Conservation (phyloP, 2,329 filamentous ascomycete species). For the Chalaropsis ovoidea region DNA sequence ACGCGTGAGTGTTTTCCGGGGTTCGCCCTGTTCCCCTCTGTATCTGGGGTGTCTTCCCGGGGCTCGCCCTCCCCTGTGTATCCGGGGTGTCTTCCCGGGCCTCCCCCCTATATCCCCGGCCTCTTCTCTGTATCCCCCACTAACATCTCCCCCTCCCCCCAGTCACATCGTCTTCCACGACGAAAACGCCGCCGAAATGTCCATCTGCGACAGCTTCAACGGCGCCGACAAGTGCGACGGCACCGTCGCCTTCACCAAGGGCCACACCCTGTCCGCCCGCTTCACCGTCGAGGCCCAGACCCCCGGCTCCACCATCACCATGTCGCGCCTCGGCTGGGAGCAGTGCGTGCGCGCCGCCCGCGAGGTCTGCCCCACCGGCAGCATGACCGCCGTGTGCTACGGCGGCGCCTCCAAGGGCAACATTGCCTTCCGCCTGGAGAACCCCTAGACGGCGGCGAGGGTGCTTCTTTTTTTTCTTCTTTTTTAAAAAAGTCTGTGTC, state of each 20-base stretch:
- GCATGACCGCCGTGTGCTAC: slow-evolving; percentile 38
- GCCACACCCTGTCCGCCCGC: slow-evolving; percentile 39
- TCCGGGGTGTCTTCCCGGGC: no score
- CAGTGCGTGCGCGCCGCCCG: slow-evolving; percentile 45
- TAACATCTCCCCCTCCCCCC: slow-evolving; percentile 20
- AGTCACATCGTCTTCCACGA: slow-evolving; percentile 41
- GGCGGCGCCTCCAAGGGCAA: slow-evolving; percentile 41
- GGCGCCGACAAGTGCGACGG: slow-evolving; percentile 40
- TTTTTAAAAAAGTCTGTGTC: background rate
- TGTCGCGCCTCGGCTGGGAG: slow-evolving; percentile 45
- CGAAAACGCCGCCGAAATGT: slow-evolving; percentile 39
- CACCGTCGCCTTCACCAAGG: slow-evolving; percentile 37
- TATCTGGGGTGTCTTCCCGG: no score
- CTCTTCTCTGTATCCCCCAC: background rate
- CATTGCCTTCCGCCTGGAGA: slow-evolving; percentile 36
- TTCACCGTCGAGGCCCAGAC: slow-evolving; percentile 39
- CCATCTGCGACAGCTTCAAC: slow-evolving; percentile 44
- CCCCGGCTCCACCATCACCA: slow-evolving; percentile 41
- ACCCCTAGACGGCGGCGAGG: slow-evolving; percentile 19
- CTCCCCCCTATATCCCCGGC: no score
- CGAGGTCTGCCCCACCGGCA: slow-evolving; percentile 42
- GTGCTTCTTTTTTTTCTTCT: no score
- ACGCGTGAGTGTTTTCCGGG: slow-evolving; percentile 33
- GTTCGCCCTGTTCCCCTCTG: background rate
- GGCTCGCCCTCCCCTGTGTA: no score